phyloP scores from a whole-genome alignment of 1,139 yeast species.

The Meyerozyma carpophila region DNA sequence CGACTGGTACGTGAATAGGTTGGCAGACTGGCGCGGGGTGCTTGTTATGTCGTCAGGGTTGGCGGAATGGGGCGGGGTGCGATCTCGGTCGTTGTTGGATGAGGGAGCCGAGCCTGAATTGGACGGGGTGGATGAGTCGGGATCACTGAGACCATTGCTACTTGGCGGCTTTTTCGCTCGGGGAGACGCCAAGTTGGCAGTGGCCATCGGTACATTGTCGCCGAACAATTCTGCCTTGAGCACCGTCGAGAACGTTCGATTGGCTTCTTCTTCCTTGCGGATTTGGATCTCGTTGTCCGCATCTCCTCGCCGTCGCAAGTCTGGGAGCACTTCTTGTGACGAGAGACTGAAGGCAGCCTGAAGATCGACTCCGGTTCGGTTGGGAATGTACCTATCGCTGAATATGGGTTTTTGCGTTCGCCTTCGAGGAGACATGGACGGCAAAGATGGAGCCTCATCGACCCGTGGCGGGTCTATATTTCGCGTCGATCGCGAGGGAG shows the following conservation, averaged over 20 bases:
- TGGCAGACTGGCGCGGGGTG: constrained; percentile 55
- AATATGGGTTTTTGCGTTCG: constrained; percentile 43
- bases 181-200: constrained; percentile 23
- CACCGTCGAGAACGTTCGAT: constrained; percentile 79
- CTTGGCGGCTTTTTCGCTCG: neutral
- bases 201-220: constrained; percentile 63
- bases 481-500: constrained; percentile 38
- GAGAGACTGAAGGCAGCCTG: constrained; percentile 81
- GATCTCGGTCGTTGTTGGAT: neutral
- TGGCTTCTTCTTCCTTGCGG: constrained; percentile 75
- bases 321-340: constrained; percentile 39
- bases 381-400: constrained; percentile 85
- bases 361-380: constrained; percentile 76
- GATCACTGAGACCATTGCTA: neutral
- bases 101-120: constrained; percentile 1
- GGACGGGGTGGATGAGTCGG: neutral
- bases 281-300: constrained; percentile 61
- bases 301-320: constrained; percentile 22
- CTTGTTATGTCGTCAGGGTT: constrained; percentile 23
- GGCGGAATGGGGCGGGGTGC: constrained; percentile 2
- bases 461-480: constrained; percentile 28
- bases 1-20: constrained; percentile 65
- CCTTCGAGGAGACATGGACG: constrained; percentile 36
- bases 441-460: constrained; percentile 18
- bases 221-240: constrained; percentile 90